Base-by-base conservation (phyloP, 352 stramenopile species). In the Globisporangium orthogonon region DNA sequence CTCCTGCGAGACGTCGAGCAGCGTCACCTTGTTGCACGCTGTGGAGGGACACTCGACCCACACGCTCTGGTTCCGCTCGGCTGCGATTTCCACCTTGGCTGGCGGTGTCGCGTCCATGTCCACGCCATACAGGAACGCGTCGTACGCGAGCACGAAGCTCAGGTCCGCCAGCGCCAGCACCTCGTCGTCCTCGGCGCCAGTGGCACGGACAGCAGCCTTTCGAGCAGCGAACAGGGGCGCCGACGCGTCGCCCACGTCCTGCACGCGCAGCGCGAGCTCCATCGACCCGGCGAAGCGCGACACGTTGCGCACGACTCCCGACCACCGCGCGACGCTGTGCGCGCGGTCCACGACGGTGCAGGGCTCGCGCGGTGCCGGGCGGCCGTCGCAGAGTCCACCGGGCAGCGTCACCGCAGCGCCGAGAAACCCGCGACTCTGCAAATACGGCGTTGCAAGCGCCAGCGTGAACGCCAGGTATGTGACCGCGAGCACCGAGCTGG, bases 391-490 rank as follows among this genome's bases (percentile, higher is more conserved):
- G 4, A 88, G 49, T 39, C 58, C 71, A 9, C 84, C 84, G 7
- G 84, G 67, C 1, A 94, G 66, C 17, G 60, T 65, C 13, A 87
- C 60, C 28, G 71, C 84, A 54, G 79, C 82, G 54, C 82, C 70
- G 13, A 92, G 47, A 48, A 86, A 94, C 11, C 79, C 80, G 61
- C 78, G 77, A 56, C 73, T 89, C 65, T 90, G 80, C 29, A 94
- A 47, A 68, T 92, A 92, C 30, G 84, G 80, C 53, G 90, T 56
- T 10, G 60, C 62, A 23, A 94, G 71, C 5, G 84, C 84, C 17
- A 92, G 52, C 3, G 81, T 65, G 51, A 94, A 94, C 17, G 73
- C 71, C 15, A 91, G 15, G 65, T 94, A 94, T 50, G 84, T 91
- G 63, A 90, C 62, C 62, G 70, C 81, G 7, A 94, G 66, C 48